These are phyloP conservation scores for Phaffomyces thermotolerans DNA, from an alignment of 805 yeast species.

Conservation along the genomic window DNA sequence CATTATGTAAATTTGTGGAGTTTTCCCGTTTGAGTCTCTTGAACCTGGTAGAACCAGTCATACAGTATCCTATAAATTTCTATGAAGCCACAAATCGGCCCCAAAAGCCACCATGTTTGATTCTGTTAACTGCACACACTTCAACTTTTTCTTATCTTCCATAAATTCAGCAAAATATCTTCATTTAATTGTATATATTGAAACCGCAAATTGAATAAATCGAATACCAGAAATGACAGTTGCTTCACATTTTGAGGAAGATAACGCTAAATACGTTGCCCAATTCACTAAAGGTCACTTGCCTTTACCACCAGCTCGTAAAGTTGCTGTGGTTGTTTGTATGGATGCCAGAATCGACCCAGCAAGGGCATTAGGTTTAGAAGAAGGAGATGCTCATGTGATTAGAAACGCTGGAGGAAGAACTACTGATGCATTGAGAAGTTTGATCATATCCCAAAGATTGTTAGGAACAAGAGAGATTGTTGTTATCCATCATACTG, in stretches of 20 bases:
- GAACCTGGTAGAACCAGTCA: no score
- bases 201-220: no score
- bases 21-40: no score
- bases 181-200: no score
- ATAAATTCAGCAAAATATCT: no score
- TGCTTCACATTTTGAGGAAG: slow-evolving; percentile 1
- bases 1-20: no score
- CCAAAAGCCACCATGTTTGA: no score
- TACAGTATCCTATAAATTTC: no score
- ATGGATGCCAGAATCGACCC: slow-evolving; percentile 14
- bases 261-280: slow-evolving; percentile 1
- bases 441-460: slow-evolving; percentile 34
- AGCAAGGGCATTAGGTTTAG: slow-evolving; percentile 17
- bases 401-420: slow-evolving; percentile 39
- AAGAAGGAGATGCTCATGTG: slow-evolving; percentile 37
- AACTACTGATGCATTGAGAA: slow-evolving; percentile 32
- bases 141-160: not conserved
- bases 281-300: slow-evolving; percentile 3
- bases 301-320: slow-evolving; percentile 31
- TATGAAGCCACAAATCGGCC: no score
- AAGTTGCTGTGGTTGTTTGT: slow-evolving; percentile 31
- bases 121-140: no score
- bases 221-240: not conserved
- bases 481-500: slow-evolving; percentile 34
- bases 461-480: slow-evolving; percentile 34